Evolutionary conservation across 371 early-diverging fungal genomes (phyloP).

Genomic region (Syncephalastrum racemosum): DNA sequence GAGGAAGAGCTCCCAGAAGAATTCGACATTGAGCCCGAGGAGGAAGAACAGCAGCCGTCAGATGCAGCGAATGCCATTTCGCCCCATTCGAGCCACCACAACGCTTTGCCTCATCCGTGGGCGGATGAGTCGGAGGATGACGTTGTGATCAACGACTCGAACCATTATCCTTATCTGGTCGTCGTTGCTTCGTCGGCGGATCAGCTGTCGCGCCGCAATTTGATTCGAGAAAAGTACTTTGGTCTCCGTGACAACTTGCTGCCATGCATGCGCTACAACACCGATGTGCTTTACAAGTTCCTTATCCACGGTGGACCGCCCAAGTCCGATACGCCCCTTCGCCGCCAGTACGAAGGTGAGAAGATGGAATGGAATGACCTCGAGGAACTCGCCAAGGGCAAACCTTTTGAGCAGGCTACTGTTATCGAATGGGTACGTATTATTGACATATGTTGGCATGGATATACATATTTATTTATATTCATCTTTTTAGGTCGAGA

Average conservation of each 20-base stretch:
- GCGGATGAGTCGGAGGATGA: conserved; percentile 15
- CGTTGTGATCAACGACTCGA: conserved; percentile 29
- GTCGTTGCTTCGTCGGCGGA: conserved; percentile 49
- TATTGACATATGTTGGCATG: background rate
- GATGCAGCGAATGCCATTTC: conserved; percentile 8
- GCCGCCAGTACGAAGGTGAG: conserved; percentile 48
- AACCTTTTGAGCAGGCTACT: conserved; percentile 29
- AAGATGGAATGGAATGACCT: conserved; percentile 58
- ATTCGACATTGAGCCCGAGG: background rate
- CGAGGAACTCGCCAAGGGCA: conserved; percentile 17
- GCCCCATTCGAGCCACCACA: conserved; percentile 18
- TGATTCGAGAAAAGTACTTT: conserved; percentile 54
- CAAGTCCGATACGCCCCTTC: conserved; percentile 30
- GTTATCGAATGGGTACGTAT: conserved; percentile 34
- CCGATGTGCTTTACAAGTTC: conserved; percentile 50
- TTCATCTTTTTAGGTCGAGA: conserved; percentile 18
- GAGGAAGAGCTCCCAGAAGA: conserved; percentile 3
- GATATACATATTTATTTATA: background rate
- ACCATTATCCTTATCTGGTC: conserved; percentile 46
- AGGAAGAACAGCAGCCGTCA: conserved; percentile 1
- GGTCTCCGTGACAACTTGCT: conserved; percentile 48
- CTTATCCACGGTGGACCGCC: conserved; percentile 44
- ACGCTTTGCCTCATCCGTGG: conserved; percentile 10
- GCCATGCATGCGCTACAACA: conserved; percentile 44
- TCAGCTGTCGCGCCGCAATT: conserved; percentile 32